Conservation (phyloP, 768 basidiomycete genomes). For the Russula abietina region DNA sequence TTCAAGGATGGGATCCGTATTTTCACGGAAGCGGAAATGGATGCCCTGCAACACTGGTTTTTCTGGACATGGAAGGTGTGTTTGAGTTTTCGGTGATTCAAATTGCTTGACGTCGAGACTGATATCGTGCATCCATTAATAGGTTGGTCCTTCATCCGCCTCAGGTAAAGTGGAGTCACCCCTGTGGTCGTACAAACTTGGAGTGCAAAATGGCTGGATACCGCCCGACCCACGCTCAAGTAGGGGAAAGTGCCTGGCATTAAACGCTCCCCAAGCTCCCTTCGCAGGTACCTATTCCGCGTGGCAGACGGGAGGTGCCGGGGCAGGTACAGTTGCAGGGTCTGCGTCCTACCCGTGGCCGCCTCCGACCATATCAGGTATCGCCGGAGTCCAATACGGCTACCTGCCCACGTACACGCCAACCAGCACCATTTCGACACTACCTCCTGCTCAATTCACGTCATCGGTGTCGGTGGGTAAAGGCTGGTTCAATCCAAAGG, state of each 20-base stretch:
- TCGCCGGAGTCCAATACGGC: constrained; percentile 33
- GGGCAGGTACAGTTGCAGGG: constrained; percentile 43
- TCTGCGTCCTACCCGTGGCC: constrained; percentile 49
- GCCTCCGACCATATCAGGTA: constrained; percentile 44
- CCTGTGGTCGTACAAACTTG: constrained; percentile 66
- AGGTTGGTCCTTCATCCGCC: constrained; percentile 53
- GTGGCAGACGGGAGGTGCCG: constrained; percentile 66
- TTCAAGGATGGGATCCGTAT: constrained; percentile 47
- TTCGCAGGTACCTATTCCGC: constrained; percentile 46
- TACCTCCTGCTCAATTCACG: constrained; percentile 52
- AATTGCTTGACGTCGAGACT: constrained; percentile 4
- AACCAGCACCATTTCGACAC: constrained; percentile 50
- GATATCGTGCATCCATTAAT: constrained; percentile 6
- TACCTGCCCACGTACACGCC: constrained; percentile 56
- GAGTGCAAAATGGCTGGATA: constrained; percentile 71
- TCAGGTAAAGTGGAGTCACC: constrained; percentile 46
- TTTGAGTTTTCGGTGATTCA: neutral
- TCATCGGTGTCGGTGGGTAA: constrained; percentile 36
- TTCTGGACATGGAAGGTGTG: constrained; percentile 76
- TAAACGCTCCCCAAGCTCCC: constrained; percentile 37
- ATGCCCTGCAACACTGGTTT: constrained; percentile 61
- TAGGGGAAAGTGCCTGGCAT: constrained; percentile 55
- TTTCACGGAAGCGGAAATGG: constrained; percentile 56
- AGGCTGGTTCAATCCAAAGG: constrained; percentile 54
- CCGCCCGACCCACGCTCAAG: constrained; percentile 64